A percentile compares a stretch with the other conserved stretches of the same genome.
Evolutionary conservation across 2,329 filamentous ascomycete species (phyloP).

Genomic region (Tolypocladium amazonense): DNA sequence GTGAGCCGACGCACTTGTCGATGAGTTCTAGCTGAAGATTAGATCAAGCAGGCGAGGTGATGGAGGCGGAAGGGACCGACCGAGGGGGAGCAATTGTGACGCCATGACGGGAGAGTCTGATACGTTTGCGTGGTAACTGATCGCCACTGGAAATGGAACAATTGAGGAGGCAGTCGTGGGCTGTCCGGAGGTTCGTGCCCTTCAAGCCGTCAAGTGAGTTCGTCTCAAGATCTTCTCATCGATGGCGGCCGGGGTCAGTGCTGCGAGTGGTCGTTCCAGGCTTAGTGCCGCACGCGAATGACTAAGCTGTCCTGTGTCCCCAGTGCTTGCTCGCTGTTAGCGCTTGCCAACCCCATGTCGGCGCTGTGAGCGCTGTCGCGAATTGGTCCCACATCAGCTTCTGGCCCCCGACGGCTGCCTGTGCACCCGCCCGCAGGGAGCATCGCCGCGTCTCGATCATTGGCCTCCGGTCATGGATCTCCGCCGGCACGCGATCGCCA

Average conservation of each 20-base stretch:
- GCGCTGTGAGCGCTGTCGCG: neutral
- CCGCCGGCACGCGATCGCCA: neutral
- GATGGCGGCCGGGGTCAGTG: neutral
- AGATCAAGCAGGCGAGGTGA: neutral
- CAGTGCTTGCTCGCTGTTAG: neutral
- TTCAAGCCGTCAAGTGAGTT: neutral
- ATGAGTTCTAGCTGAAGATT: conserved; percentile 63
- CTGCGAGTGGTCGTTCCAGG: neutral
- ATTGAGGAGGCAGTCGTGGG: neutral
- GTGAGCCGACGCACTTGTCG: conserved; percentile 95
- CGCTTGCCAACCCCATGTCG: neutral
- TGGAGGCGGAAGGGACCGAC: conserved; percentile 28
- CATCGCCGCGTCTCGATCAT: conserved; percentile 8
- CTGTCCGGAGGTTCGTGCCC: neutral
- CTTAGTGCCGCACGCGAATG: conserved; percentile 16
- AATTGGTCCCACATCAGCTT: neutral
- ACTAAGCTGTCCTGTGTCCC: conserved; percentile 17
- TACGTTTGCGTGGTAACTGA: neutral
- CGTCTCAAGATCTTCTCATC: neutral
- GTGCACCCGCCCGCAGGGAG: neutral
- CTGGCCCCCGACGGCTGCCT: conserved; percentile 3
- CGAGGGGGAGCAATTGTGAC: conserved; percentile 63
- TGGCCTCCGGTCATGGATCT: conserved; percentile 5
- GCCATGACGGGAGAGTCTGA: conserved; percentile 40
- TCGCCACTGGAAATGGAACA: neutral